phyloP scores from a whole-genome alignment of 495 filamentous ascomycete species.

The Patellaria atrata region DNA sequence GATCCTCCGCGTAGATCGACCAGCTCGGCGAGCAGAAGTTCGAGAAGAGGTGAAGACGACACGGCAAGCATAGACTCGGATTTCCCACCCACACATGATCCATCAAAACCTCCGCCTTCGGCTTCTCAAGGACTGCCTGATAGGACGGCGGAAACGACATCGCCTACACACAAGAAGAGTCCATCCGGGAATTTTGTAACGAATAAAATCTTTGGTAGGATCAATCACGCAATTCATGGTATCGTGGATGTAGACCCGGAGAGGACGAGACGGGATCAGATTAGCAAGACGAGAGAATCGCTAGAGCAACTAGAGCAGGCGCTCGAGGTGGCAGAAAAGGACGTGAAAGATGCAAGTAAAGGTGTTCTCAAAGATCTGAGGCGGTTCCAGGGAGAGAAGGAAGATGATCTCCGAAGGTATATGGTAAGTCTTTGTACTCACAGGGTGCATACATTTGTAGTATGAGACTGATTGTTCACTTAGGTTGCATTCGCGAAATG shows the following conservation, averaged over 20 bases:
- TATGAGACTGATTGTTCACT: constrained; percentile 5
- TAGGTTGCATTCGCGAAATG: constrained; percentile 86
- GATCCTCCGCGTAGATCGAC: constrained; percentile 43
- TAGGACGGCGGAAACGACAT: constrained; percentile 24
- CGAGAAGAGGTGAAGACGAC: constrained; percentile 40
- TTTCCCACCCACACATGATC: constrained; percentile 79
- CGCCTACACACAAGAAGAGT: constrained; percentile 49
- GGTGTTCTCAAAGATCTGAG: constrained; percentile 79
- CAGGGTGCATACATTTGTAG: not conserved
- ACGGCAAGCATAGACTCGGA: constrained; percentile 83
- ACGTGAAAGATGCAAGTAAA: constrained; percentile 78
- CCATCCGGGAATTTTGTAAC: constrained; percentile 68
- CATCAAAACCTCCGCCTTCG: constrained; percentile 46
- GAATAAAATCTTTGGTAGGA: constrained; percentile 85
- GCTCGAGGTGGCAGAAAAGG: constrained; percentile 66
- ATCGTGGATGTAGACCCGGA: constrained; percentile 94
- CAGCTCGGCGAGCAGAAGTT: constrained; percentile 39
- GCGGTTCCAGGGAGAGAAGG: constrained; percentile 86
- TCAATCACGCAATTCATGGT: constrained; percentile 88
- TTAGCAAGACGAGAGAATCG: constrained; percentile 81
- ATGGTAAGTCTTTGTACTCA: constrained; percentile 57
- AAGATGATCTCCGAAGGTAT: constrained; percentile 81
- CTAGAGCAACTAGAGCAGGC: constrained; percentile 72
- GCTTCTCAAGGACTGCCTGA: constrained; percentile 31
- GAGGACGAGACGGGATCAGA: constrained; percentile 77